Base-by-base conservation (phyloP, 2,329 filamentous ascomycete genomes). In the Calonectria multiphialidica region DNA sequence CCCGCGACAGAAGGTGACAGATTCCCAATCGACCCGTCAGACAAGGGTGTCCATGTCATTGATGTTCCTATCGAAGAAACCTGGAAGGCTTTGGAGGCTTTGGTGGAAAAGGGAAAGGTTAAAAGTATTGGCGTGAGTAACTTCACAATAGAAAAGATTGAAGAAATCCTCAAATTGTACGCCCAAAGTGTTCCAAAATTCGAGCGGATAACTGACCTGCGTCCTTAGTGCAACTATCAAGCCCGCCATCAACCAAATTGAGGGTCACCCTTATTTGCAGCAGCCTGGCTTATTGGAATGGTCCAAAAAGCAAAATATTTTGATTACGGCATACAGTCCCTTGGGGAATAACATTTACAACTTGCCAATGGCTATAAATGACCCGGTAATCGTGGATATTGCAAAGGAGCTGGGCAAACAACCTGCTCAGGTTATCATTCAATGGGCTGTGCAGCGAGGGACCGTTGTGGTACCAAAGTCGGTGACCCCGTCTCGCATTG, bases 311-410 rank as follows among this genome's bases (percentile, higher is more conserved):
- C 59, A 92, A 81, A 85, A 85, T 71, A 92, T 93, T 73, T 84
- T 90, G 71, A 82, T 93, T 66, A 89, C 90, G 76, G 91, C 91
- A 4, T 93, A 93, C 83, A 92, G 90, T 57, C 92, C 92, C 6
- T 88, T 93, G 25, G 92, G 88, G 16, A 90, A 90, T 82, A 90
- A 89, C 81, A 79, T 81, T 67, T 80, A 78, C 33, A 79, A 76
- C 44, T 75, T 86, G 72, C 86, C 87, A 16, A 84, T 86, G 50
- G 84, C 87, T 5, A 82, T 90, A 23, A 87, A 88, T 73, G 88
- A 88, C 72, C 82, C 84, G 3, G 83, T 83, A 33, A 83, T 91
- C 57, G 82, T 86, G 69, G 83, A 85, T 47, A 83, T 90, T 55
- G 89, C 88, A 16, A 85, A 88, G 74, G 82, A 85, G 28, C 79